These are phyloP conservation scores for Solanum stenotomum DNA, from an alignment of 257 asterid species.

Conservation along the genomic window DNA sequence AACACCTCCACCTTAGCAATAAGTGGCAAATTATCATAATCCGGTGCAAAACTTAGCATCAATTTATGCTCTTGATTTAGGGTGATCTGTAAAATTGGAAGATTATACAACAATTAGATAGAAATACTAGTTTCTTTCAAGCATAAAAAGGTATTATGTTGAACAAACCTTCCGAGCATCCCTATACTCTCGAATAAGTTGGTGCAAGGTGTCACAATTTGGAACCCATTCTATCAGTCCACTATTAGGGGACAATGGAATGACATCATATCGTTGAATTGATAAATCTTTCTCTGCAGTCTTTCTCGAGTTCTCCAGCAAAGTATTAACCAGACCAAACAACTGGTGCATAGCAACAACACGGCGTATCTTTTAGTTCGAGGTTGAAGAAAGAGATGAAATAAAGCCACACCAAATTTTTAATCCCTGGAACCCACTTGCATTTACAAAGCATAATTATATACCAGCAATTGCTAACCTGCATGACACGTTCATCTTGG, in stretches of 20 bases:
- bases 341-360: constrained; percentile 38
- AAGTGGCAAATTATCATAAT: constrained; percentile 92
- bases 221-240: constrained; percentile 99
- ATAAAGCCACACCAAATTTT: not conserved
- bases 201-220: constrained; percentile 92
- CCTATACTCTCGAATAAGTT: constrained; percentile 91
- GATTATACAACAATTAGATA: constrained; percentile 5
- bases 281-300: constrained; percentile 93
- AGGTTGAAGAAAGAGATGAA: not conserved
- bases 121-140: constrained; percentile 1
- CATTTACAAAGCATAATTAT: not conserved
- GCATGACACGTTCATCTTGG: constrained; percentile 99
- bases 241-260: constrained; percentile 95
- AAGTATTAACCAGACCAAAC: constrained; percentile 91
- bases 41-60: constrained; percentile 96
- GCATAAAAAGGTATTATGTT: not conserved
- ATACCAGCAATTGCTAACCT: constrained; percentile 34
- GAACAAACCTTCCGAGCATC: constrained; percentile 85
- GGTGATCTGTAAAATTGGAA: constrained; percentile 51
- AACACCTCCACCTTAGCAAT: constrained; percentile 96
- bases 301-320: constrained; percentile 84
- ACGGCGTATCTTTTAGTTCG: not conserved
- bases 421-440: not conserved
- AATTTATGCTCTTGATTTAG: constrained; percentile 95
- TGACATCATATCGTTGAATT: constrained; percentile 86